A percentile compares a stretch with the other conserved stretches of the same genome.
phyloP scores from a whole-genome alignment of 257 asterid genomes.

The Ligustrum vulgare region DNA sequence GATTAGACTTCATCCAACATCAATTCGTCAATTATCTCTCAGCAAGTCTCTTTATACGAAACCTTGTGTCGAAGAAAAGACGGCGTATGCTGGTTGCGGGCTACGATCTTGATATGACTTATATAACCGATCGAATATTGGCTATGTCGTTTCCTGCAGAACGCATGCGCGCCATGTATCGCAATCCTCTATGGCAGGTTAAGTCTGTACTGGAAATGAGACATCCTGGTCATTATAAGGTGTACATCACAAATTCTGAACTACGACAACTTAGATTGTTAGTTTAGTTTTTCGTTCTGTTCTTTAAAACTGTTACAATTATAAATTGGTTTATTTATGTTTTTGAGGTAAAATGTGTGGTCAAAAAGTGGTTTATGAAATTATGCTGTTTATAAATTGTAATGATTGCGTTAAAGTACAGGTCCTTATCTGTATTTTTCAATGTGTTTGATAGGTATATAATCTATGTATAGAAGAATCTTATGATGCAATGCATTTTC shows the following conservation, averaged over 20 bases:
- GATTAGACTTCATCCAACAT: slow-evolving; percentile 24
- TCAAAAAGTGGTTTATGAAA: no score
- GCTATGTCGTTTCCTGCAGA: slow-evolving; percentile 91
- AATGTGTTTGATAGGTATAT: slow-evolving; percentile 49
- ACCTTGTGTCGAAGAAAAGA: slow-evolving; percentile 69
- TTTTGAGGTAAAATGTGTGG: no score
- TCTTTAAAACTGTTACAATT: not conserved
- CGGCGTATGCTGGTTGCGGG: slow-evolving; percentile 80
- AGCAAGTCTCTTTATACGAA: slow-evolving; percentile 54
- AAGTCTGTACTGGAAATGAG: slow-evolving; percentile 72
- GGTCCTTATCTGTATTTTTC: not conserved
- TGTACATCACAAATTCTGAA: slow-evolving; percentile 8
- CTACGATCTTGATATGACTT: slow-evolving; percentile 85
- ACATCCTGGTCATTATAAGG: slow-evolving; percentile 75
- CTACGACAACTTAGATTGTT: not conserved
- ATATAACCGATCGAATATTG: slow-evolving; percentile 61
- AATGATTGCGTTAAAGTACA: no score
- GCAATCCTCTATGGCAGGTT: slow-evolving; percentile 90
- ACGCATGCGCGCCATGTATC: slow-evolving; percentile 71
- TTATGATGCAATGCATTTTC: slow-evolving; percentile 67
- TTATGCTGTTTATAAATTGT: no score
- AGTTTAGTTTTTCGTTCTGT: not conserved
- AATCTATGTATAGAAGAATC: slow-evolving; percentile 70
- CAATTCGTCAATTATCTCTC: slow-evolving; percentile 43
- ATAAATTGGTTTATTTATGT: no score